Evolutionary conservation across 495 filamentous ascomycete genomes (phyloP).

Genomic region (Tuber melanosporum): DNA sequence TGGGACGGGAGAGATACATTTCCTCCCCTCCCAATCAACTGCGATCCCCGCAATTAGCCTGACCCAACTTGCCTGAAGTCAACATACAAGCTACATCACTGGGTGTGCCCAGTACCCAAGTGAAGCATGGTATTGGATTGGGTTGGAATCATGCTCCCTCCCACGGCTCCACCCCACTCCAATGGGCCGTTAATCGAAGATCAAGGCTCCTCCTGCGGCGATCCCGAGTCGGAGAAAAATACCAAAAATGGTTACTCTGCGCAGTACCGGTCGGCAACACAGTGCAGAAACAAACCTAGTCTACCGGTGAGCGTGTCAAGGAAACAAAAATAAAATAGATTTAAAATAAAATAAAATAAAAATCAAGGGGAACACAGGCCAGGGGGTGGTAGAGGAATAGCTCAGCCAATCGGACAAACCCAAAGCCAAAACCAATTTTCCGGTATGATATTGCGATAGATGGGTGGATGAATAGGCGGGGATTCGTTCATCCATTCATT

Average conservation of each 20-base stretch:
- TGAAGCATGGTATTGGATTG: neutral
- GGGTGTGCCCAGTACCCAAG: neutral
- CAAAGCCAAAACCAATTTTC: neutral
- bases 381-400: neutral
- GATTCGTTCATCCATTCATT: neutral
- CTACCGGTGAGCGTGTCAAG: neutral
- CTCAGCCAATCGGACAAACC: neutral
- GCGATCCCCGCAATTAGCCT: neutral
- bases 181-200: neutral
- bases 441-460: neutral
- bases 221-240: slow-evolving; percentile 5
- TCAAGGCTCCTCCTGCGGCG: neutral
- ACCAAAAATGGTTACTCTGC: neutral
- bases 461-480: neutral
- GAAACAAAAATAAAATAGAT: neutral
- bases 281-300: neutral
- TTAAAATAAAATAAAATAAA: neutral
- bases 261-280: neutral
- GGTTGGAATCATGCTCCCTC: neutral
- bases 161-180: neutral
- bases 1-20: neutral
- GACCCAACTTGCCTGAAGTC: neutral
- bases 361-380: neutral
- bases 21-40: neutral
- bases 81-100: neutral